Percentiles rank a stretch among this genome's conserved stretches.
These are phyloP conservation scores for Candida maltosa DNA, from an alignment of 805 yeast genomes.

Conservation along the genomic window DNA sequence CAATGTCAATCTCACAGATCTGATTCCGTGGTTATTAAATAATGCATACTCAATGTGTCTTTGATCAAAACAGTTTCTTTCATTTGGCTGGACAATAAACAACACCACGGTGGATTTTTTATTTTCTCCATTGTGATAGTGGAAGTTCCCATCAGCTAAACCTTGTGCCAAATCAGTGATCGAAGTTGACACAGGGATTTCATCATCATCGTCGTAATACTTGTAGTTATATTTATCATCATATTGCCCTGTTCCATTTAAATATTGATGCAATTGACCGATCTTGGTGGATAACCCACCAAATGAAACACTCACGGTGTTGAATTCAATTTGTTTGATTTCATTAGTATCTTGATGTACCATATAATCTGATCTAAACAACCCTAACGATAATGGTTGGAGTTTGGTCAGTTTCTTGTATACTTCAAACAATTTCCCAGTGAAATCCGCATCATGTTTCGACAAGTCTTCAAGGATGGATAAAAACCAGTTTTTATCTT, in stretches of 20 bases:
- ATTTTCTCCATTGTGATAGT: constrained; percentile 40
- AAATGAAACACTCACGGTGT: constrained; percentile 93
- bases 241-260: constrained; percentile 61
- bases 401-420: constrained; percentile 47
- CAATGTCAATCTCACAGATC: constrained; percentile 64
- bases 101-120: constrained; percentile 53
- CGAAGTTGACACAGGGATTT: constrained; percentile 69
- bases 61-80: constrained; percentile 90
- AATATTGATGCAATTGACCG: constrained; percentile 67
- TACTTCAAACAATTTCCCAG: constrained; percentile 70
- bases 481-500: constrained; percentile 57
- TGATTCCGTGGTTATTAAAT: constrained; percentile 51
- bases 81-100: constrained; percentile 80
- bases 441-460: constrained; percentile 67
- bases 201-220: constrained; percentile 44
- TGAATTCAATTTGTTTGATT: constrained; percentile 93
- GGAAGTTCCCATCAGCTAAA: constrained; percentile 59
- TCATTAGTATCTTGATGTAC: constrained; percentile 23
- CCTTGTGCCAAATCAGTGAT: constrained; percentile 61
- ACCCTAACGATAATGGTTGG: constrained; percentile 73
- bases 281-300: constrained; percentile 86
- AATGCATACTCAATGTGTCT: constrained; percentile 75
- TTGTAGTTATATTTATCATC: constrained; percentile 35
- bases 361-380: constrained; percentile 90
- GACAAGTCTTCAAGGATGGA: constrained; percentile 53